Base-by-base conservation (phyloP, 192 early-diverging fungal genomes). In the Coemansia pectinata region DNA sequence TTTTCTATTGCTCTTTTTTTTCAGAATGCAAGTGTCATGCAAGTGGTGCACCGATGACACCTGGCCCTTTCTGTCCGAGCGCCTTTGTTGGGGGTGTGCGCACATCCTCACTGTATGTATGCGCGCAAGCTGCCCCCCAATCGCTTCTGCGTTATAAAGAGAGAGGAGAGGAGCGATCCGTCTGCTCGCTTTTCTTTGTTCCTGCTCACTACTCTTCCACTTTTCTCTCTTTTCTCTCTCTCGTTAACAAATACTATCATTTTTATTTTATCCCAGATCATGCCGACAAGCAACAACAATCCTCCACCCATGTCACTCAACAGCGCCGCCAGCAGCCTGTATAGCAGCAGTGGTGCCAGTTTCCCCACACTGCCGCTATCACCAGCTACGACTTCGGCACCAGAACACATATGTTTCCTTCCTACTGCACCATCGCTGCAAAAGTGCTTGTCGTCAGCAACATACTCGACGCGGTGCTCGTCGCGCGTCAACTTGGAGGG, bases 401-500 rank as follows among this genome's bases (percentile, higher is more conserved):
- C 58, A 29, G 53, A 57, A 5, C 53, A 57, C 41, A 5, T 47
- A 5, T 23, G 63, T n/a, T 57, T 47, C 10, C n/a, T 50, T 10
- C n/a, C 48, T 6, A 23, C 48, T 4, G 17, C 48, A 25, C 21
- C 21, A 21, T 4, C 9, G 5, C 5, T 21, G 23, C 48, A 23
- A 50, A 50, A 50, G 48, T 50, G 48, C 21, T n/a, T 50, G 48
- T 50, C 42, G 15, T 19, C 44, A 53, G 41, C 62, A 40, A n/a
- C 27, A 53, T 52, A 44, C 17, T 45, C 33, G 34, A 38, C 47
- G 48, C 60, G 39, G 31, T 50, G 71, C 65, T 50, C 71, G 5
- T 66, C 73, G 40, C 73, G 73, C 39, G 48, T 76, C 64, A 76
- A 76, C 63, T 48, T 76, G 15, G 67, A 41, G 27, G 73, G 73